phyloP scores from a whole-genome alignment of 129 eudicot species.

The Silybum marianum region DNA sequence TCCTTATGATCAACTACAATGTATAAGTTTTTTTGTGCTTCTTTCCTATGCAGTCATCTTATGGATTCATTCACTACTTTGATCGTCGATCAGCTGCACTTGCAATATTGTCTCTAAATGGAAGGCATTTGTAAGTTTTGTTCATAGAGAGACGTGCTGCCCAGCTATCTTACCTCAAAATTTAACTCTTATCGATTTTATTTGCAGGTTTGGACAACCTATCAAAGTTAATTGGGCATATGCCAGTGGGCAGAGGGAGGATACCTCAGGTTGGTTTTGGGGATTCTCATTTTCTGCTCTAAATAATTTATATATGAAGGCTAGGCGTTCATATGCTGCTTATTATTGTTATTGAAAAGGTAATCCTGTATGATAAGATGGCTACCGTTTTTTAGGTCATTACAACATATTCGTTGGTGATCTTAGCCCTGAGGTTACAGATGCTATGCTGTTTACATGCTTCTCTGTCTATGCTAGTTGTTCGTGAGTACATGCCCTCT shows the following conservation, averaged over 20 bases:
- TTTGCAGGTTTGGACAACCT: slow-evolving; percentile 88
- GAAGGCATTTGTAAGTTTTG: slow-evolving; percentile 79
- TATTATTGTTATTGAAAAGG: neutral
- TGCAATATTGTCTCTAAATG: slow-evolving; percentile 79
- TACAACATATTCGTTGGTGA: slow-evolving; percentile 89
- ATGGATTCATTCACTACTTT: slow-evolving; percentile 82
- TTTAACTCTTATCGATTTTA: slow-evolving; percentile 13
- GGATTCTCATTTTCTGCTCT: slow-evolving; percentile 7
- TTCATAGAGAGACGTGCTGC: neutral
- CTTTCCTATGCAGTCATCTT: slow-evolving; percentile 65
- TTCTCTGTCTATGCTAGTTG: slow-evolving; percentile 81
- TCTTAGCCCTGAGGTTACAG: slow-evolving; percentile 94
- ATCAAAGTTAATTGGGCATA: slow-evolving; percentile 90
- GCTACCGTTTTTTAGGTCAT: slow-evolving; percentile 54
- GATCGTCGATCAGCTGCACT: slow-evolving; percentile 90
- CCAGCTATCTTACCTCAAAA: neutral
- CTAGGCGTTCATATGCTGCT: neutral
- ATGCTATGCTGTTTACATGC: slow-evolving; percentile 84
- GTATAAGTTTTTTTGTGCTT: slow-evolving; percentile 9
- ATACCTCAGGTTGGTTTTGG: slow-evolving; percentile 65
- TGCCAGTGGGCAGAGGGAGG: slow-evolving; percentile 91
- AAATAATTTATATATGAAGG: neutral
- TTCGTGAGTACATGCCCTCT: slow-evolving; percentile 52
- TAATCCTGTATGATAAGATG: neutral
- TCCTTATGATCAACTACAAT: neutral